Percentiles rank a stretch among this genome's conserved stretches.
Conservation (phyloP, 441 rosid genomes). For the Gossypium davidsonii region DNA sequence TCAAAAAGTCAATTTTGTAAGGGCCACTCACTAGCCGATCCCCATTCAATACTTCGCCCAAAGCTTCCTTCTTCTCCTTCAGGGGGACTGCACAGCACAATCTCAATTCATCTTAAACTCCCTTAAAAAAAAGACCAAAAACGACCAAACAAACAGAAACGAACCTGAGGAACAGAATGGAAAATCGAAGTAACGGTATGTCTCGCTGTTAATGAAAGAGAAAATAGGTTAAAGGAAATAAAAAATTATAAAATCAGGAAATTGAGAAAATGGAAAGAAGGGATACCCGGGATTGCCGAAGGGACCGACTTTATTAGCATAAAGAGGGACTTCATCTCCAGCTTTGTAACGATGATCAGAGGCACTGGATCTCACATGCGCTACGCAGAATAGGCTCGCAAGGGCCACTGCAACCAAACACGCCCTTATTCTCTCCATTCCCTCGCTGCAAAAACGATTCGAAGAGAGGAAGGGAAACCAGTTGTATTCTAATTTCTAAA, state of each 20-base stretch:
- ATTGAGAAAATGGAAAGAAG: background rate
- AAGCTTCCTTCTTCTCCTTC: constrained; percentile 40
- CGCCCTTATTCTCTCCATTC: constrained; percentile 18
- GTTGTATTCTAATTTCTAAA: background rate
- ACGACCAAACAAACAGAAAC: background rate
- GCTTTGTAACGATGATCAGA: constrained; percentile 48
- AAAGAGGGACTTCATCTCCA: constrained; percentile 47
- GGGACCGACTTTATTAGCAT: constrained; percentile 57
- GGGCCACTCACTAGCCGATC: constrained; percentile 41
- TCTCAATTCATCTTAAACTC: background rate
- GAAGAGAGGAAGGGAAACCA: background rate
- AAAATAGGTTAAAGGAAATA: background rate
- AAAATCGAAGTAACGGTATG: constrained; percentile 40
- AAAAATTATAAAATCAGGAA: background rate
- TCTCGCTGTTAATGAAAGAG: constrained; percentile 25
- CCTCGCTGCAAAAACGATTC: background rate
- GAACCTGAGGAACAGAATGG: constrained; percentile 39
- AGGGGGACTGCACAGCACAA: constrained; percentile 19
- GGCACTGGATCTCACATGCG: constrained; percentile 36
- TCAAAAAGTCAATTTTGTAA: constrained; percentile 31
- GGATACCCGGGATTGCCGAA: constrained; percentile 46
- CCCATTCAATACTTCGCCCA: constrained; percentile 53
- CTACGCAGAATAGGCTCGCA: constrained; percentile 19
- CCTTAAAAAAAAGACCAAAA: background rate
- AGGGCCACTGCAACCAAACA: background rate